Evolutionary conservation across 768 basidiomycete genomes (phyloP).

Genomic region (Leccinum ochraceum): DNA sequence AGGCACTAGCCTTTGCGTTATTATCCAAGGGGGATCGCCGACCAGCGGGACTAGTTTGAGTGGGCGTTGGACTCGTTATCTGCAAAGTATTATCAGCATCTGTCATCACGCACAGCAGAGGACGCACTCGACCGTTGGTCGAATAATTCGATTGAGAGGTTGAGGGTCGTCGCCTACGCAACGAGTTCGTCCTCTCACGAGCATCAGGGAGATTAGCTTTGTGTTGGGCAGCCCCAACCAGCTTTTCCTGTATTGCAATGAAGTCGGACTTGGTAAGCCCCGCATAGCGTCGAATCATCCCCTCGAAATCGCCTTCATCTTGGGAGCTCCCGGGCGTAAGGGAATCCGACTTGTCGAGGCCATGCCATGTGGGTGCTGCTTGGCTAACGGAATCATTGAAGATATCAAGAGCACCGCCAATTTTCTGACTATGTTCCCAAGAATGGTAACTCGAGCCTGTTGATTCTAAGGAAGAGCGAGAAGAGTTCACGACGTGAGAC

Average conservation of each 20-base stretch:
- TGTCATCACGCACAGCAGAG: conserved; percentile 1
- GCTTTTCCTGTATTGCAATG: conserved; percentile 69
- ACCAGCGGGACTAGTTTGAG: conserved; percentile 33
- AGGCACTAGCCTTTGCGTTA: conserved; percentile 59
- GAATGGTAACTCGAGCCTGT: conserved; percentile 87
- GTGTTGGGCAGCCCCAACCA: conserved; percentile 61
- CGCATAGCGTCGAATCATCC: conserved; percentile 60
- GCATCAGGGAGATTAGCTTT: conserved; percentile 58
- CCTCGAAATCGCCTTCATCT: conserved; percentile 62
- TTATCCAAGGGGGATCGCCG: conserved; percentile 45
- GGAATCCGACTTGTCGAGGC: conserved; percentile 54
- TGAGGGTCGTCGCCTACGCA: conserved; percentile 73
- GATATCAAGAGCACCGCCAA: conserved; percentile 52
- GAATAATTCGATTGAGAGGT: conserved; percentile 84
- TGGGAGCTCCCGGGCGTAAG: conserved; percentile 51
- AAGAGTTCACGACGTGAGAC: conserved; percentile 71
- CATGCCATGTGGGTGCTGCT: conserved; percentile 63
- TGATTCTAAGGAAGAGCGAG: conserved; percentile 77
- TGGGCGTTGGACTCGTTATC: conserved; percentile 59
- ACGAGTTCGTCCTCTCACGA: conserved; percentile 66
- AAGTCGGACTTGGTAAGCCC: conserved; percentile 76
- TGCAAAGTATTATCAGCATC: conserved; percentile 28
- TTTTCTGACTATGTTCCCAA: conserved; percentile 60
- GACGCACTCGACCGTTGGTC: conserved; percentile 47
- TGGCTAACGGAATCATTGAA: conserved; percentile 51